Evolutionary conservation across 2,329 filamentous ascomycete species (phyloP), one percentile per base, ranked within the genome.

Genomic region (Ophiosphaerella narmari): DNA sequence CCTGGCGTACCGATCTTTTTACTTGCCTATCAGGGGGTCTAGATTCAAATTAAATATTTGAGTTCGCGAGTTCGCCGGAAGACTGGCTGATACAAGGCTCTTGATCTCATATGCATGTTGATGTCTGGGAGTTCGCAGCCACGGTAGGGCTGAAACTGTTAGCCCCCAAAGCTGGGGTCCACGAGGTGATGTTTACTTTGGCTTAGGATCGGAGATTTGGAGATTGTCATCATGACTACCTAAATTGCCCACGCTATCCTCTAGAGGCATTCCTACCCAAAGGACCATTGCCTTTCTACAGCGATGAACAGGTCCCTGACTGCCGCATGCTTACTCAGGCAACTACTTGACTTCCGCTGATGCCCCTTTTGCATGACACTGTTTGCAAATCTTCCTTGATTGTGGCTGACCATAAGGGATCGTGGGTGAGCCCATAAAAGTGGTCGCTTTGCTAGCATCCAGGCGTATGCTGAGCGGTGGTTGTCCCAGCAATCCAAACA

Each of bases 401-500:
- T 29, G 26, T 11, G 62, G 39, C 43, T 58, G 23, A 51, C 54
- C 33, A 53, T 59, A 23, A 65, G 47, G 7, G 59, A 55, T 34
- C 57, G 60, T 23, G 63, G 53, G 32, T 57, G 57, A 9, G 65
- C 70, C 77, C 77, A 80, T 36, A 75, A 43, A 12, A 80, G 61
- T 24, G 78, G 76, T 58, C 74, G 65, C 67, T 80, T 80, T 16
- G 72, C 67, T 13, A 71, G 58, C 13, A 67, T 66, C 78, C 78
- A 80, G 46, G 76, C 71, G 55, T 78, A 76, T 21, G 71, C 62
- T 1, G 50, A 44, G 31, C 76, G 70, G 39, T 68, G 60, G 13
- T 71, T 51, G 16, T 59, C 57, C 78, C 77, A 80, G 57, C 77
- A 80, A 1, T 77, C 74, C 0, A 62, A 63, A 53, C 78, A 80